Conservation (phyloP, 306 rosid genomes). For the Betula pendula region DNA sequence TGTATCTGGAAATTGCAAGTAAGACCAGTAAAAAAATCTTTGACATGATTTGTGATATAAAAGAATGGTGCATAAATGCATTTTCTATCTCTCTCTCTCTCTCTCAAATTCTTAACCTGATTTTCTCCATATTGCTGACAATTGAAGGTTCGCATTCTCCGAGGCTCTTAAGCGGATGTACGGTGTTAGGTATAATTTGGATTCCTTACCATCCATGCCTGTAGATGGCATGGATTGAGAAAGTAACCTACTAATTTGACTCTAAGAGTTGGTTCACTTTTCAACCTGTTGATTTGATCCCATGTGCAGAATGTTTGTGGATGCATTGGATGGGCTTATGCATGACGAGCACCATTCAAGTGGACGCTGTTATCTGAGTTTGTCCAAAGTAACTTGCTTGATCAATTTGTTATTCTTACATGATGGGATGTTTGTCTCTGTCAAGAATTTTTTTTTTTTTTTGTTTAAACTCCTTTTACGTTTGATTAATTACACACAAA, state of each 20-base stretch:
- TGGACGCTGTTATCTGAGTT: slow-evolving; percentile 76
- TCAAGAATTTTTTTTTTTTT: not conserved
- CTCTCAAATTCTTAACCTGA: slow-evolving; percentile 13
- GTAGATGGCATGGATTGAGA: slow-evolving; percentile 41
- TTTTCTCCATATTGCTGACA: slow-evolving; percentile 24
- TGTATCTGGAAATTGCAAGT: slow-evolving; percentile 99
- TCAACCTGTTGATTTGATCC: slow-evolving; percentile 19
- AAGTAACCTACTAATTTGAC: not conserved
- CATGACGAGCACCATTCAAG: slow-evolving; percentile 70
- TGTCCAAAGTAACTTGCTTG: slow-evolving; percentile 62
- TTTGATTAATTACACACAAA: not conserved
- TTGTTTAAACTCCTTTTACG: not conserved
- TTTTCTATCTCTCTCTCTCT: not conserved
- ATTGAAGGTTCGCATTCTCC: slow-evolving; percentile 74
- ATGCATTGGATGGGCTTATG: slow-evolving; percentile 81
- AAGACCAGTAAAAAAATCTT: slow-evolving; percentile 26
- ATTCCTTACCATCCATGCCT: slow-evolving; percentile 83
- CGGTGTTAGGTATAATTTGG: slow-evolving; percentile 51
- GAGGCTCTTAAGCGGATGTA: slow-evolving; percentile 82
- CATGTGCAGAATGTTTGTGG: slow-evolving; percentile 83
- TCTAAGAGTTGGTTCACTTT: slow-evolving; percentile 5
- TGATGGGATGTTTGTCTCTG: slow-evolving; percentile 18
- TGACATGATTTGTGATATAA: not conserved
- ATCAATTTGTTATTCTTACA: not conserved
- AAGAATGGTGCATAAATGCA: slow-evolving; percentile 1